These are phyloP conservation scores for Combretum micranthum DNA, from an alignment of 345 rosid species.

Conservation along the genomic window DNA sequence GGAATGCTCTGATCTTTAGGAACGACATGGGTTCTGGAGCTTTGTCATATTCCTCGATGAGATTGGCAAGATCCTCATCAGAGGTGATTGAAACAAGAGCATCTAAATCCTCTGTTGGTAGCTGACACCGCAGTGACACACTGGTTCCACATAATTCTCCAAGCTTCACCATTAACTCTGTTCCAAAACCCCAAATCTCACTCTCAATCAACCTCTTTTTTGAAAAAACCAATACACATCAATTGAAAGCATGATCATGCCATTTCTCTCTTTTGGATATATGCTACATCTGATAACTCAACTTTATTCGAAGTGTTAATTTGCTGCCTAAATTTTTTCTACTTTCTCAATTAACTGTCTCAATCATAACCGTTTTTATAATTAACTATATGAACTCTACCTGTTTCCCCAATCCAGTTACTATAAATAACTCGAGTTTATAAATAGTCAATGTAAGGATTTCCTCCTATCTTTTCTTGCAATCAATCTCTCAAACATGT, in stretches of 20 bases:
- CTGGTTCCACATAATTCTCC: constrained; percentile 50
- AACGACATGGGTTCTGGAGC: constrained; percentile 27
- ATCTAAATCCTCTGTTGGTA: constrained; percentile 83
- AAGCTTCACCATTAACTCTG: constrained; percentile 71
- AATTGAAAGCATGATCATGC: not conserved
- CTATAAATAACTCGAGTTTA: too few relatives aligned
- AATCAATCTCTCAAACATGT: too few relatives aligned
- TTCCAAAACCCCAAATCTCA: constrained; percentile 22
- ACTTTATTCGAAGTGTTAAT: too few relatives aligned
- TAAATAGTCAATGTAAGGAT: too few relatives aligned
- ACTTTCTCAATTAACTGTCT: too few relatives aligned
- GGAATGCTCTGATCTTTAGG: constrained; percentile 76
- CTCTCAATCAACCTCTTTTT: constrained; percentile 12
- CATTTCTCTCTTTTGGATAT: too few relatives aligned
- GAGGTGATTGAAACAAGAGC: constrained; percentile 73
- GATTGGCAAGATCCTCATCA: constrained; percentile 79
- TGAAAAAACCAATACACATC: not conserved
- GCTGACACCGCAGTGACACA: constrained; percentile 70
- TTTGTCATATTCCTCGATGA: constrained; percentile 85
- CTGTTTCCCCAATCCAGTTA: too few relatives aligned
- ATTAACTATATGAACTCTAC: too few relatives aligned
- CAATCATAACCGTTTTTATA: too few relatives aligned
- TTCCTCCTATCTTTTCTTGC: too few relatives aligned
- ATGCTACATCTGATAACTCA: too few relatives aligned
- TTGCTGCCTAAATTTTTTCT: too few relatives aligned